Evolutionary conservation across 176 grass and related monocot genomes (phyloP), one percentile per base, ranked within the genome.

Genomic region (Ensete glaucum): DNA sequence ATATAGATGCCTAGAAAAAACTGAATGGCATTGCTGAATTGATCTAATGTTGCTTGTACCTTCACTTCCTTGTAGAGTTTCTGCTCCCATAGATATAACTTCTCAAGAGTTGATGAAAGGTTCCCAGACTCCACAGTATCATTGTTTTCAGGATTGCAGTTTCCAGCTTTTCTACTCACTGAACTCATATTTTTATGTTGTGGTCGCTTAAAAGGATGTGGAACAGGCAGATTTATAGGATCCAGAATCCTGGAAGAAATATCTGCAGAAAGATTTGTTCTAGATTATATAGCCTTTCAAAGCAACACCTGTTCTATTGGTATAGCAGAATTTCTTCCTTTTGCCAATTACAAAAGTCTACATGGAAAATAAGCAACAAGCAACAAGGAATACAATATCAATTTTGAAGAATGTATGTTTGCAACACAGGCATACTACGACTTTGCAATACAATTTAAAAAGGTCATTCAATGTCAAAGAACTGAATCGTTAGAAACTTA

Each of bases 61-160:
- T 99, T 94, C 58, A 95, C 80, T 85, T 94, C 90, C 71, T 89
- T 81, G 75, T 80, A 99, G 1, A 99, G 85, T 86, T 89, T 95
- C 79, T 91, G 89, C 78, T 99, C 96, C 91, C 91, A 95, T 69
- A 60, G 26, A 74, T 86, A 95, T 60, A 99, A 81, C 67, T 95
- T 99, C 68, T 99, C 96, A 51, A 99, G 76, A 20, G 96, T 99
- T 73, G 89, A 76, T 52, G 91, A 99, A 24, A 95, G 83, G 20
- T 73, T 77, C 51, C 77, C 59, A 25, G 55, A 50, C 48, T 55
- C 80, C 72, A 26, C 58, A 67, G 13, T 24, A 22, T 2, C 62
- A 68, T 64, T 21, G 22, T 52, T 48, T 2, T 75, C 80, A 8
- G 79, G 57, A 20, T 78, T 58, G 12, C 69, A n/a, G 49, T 56